phyloP scores from a whole-genome alignment of 1,284 basidiomycete species.

The Ustilago tritici region DNA sequence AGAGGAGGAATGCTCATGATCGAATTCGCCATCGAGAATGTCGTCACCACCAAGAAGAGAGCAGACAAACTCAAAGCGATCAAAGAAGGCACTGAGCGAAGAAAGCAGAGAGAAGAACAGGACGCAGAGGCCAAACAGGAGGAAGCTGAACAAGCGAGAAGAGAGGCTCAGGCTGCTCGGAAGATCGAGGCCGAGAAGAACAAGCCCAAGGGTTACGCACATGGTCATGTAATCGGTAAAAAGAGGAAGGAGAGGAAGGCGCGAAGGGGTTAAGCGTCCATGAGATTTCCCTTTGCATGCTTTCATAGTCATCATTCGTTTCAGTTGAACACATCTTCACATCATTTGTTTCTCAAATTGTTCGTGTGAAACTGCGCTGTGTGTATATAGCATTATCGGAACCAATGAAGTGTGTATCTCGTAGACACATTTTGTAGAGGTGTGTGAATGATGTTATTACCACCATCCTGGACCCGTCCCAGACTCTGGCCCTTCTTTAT shows the following conservation, averaged over 20 bases:
- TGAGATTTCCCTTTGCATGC: background rate
- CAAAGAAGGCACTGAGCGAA: slow-evolving; percentile 40
- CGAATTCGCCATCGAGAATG: slow-evolving; percentile 68
- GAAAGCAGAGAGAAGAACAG: slow-evolving; percentile 33
- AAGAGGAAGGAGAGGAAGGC: slow-evolving; percentile 62
- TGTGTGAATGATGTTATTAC: slow-evolving; percentile 7
- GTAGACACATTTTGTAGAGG: background rate
- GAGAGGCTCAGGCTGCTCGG: slow-evolving; percentile 25
- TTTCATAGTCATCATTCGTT: background rate
- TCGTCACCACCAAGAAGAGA: slow-evolving; percentile 62
- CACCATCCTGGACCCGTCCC: slow-evolving; percentile 53
- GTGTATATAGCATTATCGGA: slow-evolving; percentile 1
- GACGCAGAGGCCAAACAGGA: slow-evolving; percentile 8
- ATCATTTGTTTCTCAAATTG: background rate
- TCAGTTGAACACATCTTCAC: background rate
- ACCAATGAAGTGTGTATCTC: background rate
- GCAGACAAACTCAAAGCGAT: slow-evolving; percentile 52
- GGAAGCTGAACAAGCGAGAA: slow-evolving; percentile 19
- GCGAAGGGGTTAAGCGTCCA: slow-evolving; percentile 14
- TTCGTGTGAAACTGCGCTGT: background rate
- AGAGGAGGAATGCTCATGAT: slow-evolving; percentile 64
- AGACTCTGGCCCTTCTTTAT: slow-evolving; percentile 46
- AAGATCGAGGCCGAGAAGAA: slow-evolving; percentile 44
- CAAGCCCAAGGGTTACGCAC: slow-evolving; percentile 36
- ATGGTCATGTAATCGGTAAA: slow-evolving; percentile 64